Conservation (phyloP, 345 rosid species). For the Citrus sp. region DNA sequence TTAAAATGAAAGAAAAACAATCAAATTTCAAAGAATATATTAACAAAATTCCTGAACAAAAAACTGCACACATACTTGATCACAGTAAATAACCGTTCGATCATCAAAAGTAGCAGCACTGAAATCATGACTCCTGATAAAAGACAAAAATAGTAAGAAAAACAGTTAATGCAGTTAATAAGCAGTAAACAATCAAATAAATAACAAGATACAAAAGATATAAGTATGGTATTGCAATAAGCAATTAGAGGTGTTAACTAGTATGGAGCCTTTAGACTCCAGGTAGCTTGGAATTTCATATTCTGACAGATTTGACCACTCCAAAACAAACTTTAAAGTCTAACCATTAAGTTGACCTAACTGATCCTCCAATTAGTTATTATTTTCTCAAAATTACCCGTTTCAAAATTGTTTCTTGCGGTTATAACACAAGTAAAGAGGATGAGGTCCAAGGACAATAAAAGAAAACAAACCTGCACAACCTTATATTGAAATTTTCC, state of each 20-base stretch:
- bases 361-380: not conserved
- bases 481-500: not conserved
- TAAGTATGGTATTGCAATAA: not conserved
- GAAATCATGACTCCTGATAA: slow-evolving; percentile 75
- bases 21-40: not conserved
- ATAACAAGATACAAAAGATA: not conserved
- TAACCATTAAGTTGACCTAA: not conserved
- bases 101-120: slow-evolving; percentile 66
- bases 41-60: not conserved
- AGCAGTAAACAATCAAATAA: slow-evolving; percentile 3
- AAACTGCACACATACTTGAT: slow-evolving; percentile 65
- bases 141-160: not conserved
- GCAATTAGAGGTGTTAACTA: not conserved
- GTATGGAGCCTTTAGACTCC: not conserved
- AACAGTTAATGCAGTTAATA: slow-evolving; percentile 4
- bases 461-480: not conserved
- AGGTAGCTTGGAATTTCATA: not conserved
- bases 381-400: not conserved
- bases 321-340: not conserved
- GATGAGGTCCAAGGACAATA: not conserved
- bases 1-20: slow-evolving; percentile 7
- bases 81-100: slow-evolving; percentile 86
- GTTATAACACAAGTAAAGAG: not conserved
- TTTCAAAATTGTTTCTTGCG: not conserved
- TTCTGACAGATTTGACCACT: not conserved